Base-by-base conservation (phyloP, 495 filamentous ascomycete species). In the Aspergillus ellipticus region DNA sequence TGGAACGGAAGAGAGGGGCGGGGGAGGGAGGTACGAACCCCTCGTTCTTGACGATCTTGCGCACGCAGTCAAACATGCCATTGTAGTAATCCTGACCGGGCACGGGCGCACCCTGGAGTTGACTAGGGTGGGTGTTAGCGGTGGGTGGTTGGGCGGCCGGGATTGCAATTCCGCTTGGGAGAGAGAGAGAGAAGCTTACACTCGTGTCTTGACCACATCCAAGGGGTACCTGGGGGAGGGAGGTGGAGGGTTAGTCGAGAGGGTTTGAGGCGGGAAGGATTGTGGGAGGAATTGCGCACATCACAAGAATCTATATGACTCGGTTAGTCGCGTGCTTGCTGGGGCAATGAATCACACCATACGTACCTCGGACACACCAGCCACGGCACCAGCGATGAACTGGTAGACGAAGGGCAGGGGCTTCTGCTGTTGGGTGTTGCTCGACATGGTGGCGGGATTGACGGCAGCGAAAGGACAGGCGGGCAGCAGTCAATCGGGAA, bases 51-150 rank as follows among this genome's bases (percentile, higher is more conserved):
- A 98, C 79, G 57, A 98, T 98, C 82, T 98, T 98, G 64, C 83
- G 79, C 78, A 98, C 92, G 78, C 92, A 97, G 72, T 98, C 94
- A 29, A 98, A 64, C 91, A 97, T 98, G 76, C 93, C 89, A 78
- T 83, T 96, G 78, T 98, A 98, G 56, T 77, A 72, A 53, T 97
- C 92, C 49, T 79, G 83, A 42, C 92, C 90, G 26, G 79, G 69
- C 16, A 61, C 54, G 46, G 75, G 80, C 60, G 79, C 75, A 54
- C 85, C 86, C n/a, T 97, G 92, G 49, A 97, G 82, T 69, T 97
- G 92, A 69, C 89, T 95, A 61, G 66, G 37, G 16, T 39, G 3
- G 16, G 39, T 52, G 63, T 52, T 66, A 51, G 52, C 20, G 41
- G 52, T 22, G 41, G 16, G 11, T 51, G 46, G 20, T 53, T 31